Evolutionary conservation across 371 early-diverging fungal genomes (phyloP), one percentile per base, ranked within the genome.

Genomic region (Mucor mucedo): DNA sequence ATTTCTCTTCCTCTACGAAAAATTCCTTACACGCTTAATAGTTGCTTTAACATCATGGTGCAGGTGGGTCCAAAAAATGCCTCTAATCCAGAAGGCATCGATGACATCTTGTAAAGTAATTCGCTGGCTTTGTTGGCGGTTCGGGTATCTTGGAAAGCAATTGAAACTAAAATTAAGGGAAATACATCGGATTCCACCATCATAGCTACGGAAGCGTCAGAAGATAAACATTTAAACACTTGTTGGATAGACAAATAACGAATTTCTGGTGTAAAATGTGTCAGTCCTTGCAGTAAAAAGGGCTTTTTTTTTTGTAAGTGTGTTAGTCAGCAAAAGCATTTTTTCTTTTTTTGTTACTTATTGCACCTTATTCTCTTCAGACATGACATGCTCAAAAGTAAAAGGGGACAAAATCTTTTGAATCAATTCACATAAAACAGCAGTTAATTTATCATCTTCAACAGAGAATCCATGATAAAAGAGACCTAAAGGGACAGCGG

Each of bases 151-250:
- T 80, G 77, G 41, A 79, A 80, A 8, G 79, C 77, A 32, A 84
- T 58, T 0, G 79, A 65, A 16, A 75, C 66, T 52, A 80, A 13
- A 2, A 74, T 53, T 7, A 72, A 52, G 5, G 74, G 72, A 48
- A 78, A 78, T 7, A 78, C 40, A n/a, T 75, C 66, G 0, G 84
- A 84, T 4, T 76, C 58, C 10, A 76, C 69, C 82, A 83, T 72
- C 41, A 60, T 63, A 27, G 58, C 7, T 14, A 69, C 56, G 11
- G 63, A 47, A 13, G 62, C 65, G 35, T 71, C 60, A 14, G 69
- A 56, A 21, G 27, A 45, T 29, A 78, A 58, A 47, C 78, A 84
- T 48, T 80, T 84, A 45, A 68, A 78, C 5, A 80, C 75, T 58
- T 82, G 82, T 29, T 71, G 39, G 0, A 82, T 27, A 2, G 82